These are phyloP conservation scores for Gryganskiella cystojenkinii DNA, from an alignment of 192 early-diverging fungal species.

Conservation along the genomic window DNA sequence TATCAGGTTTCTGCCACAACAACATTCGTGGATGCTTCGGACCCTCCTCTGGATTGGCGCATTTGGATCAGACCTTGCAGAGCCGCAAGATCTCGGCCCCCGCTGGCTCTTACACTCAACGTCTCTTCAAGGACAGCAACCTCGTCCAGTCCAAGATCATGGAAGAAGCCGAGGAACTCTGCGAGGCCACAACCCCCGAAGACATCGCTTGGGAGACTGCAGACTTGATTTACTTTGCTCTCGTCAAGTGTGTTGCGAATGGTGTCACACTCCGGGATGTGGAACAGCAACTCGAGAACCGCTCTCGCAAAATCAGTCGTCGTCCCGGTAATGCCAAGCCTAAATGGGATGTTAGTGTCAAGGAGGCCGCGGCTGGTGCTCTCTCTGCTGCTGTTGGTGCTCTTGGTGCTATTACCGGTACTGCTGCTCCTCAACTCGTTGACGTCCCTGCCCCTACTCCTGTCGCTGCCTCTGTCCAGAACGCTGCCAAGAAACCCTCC, in stretches of 20 bases:
- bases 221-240: slow-evolving; percentile 95
- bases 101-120: slow-evolving; percentile 89
- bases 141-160: slow-evolving; percentile 92
- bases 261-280: slow-evolving; percentile 89
- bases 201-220: slow-evolving; percentile 97
- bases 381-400: slow-evolving; percentile 7
- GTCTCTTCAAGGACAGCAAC: slow-evolving; percentile 85
- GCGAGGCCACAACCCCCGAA: slow-evolving; percentile 75
- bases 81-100: slow-evolving; percentile 80
- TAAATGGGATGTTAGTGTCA: slow-evolving; percentile 61
- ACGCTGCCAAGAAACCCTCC: slow-evolving; percentile 44
- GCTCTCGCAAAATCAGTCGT: slow-evolving; percentile 86
- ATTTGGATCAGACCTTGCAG: slow-evolving; percentile 75
- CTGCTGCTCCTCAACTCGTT: too few relatives aligned
- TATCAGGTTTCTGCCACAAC: slow-evolving; percentile 95
- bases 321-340: slow-evolving; percentile 96
- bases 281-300: slow-evolving; percentile 85
- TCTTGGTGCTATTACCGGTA: slow-evolving; percentile 10
- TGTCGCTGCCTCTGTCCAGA: background rate
- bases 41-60: slow-evolving; percentile 75
- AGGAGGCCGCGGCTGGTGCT: slow-evolving; percentile 14
- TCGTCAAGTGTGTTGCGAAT: slow-evolving; percentile 84
- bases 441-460: background rate
- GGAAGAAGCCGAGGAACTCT: slow-evolving; percentile 96
- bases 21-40: slow-evolving; percentile 95